A percentile compares a stretch with the other conserved stretches of the same genome.
These are phyloP conservation scores for Argentina anserina DNA, from an alignment of 306 rosid genomes.

Conservation along the genomic window DNA sequence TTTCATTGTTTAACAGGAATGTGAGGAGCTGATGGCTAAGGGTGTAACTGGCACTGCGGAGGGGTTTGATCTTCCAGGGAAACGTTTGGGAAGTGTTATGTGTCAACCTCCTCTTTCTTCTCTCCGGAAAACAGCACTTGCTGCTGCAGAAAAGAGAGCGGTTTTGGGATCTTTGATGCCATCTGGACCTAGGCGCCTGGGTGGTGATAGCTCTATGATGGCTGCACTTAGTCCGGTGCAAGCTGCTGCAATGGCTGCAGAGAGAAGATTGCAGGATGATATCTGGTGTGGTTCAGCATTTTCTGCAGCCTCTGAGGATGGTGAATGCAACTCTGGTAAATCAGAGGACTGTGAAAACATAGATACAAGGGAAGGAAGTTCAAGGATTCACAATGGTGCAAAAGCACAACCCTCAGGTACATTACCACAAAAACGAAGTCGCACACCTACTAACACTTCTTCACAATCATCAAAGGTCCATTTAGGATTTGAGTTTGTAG, in stretches of 20 bases:
- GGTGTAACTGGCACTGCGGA: slow-evolving; percentile 69
- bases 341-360: slow-evolving; percentile 30
- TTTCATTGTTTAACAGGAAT: slow-evolving; percentile 50
- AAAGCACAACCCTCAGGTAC: slow-evolving; percentile 22
- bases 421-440: slow-evolving; percentile 49
- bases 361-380: slow-evolving; percentile 33
- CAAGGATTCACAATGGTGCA: slow-evolving; percentile 18
- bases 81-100: slow-evolving; percentile 72
- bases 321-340: slow-evolving; percentile 39
- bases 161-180: slow-evolving; percentile 65
- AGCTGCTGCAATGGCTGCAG: slow-evolving; percentile 99
- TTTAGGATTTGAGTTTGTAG: slow-evolving; percentile 33
- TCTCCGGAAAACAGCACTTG: slow-evolving; percentile 57
- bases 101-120: slow-evolving; percentile 69
- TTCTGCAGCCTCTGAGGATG: slow-evolving; percentile 39
- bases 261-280: slow-evolving; percentile 91
- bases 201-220: slow-evolving; percentile 79
- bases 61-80: slow-evolving; percentile 92
- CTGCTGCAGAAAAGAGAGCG: slow-evolving; percentile 79
- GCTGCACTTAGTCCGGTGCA: slow-evolving; percentile 75
- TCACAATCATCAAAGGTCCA: slow-evolving; percentile 28
- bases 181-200: slow-evolving; percentile 85
- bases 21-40: slow-evolving; percentile 80
- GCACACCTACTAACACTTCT: slow-evolving; percentile 25
- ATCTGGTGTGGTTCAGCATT: slow-evolving; percentile 87